Evolutionary conservation across 192 early-diverging fungal species (phyloP), one percentile per base, ranked within the genome.

Genomic region (Hyaloraphidium curvatum): DNA sequence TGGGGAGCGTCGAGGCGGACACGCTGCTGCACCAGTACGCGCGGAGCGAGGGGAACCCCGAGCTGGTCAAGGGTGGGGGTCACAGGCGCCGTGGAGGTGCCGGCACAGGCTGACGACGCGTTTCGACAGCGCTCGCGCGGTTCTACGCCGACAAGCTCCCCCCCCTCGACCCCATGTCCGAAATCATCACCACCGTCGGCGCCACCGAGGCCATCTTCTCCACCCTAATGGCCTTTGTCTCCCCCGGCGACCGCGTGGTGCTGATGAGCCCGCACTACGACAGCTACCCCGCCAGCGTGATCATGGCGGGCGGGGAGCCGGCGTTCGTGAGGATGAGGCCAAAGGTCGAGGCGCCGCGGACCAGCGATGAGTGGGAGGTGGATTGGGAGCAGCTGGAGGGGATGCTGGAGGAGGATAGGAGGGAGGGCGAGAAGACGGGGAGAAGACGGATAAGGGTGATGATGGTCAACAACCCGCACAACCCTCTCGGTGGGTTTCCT

Each of bases 261-360:
- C 65, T 88, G 50, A 90, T 97, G 77, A 87, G 91, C 67, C 92
- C 92, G 1, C 91, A 85, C 59, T 97, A 93, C 68, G 92, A 97
- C 62, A 82, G 82, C 69, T 97, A 97, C 61, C 67, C 67, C 25
- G 69, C 73, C 23, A 55, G 67, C 0, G 76, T 93, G 40, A 72
- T 70, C 9, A 82, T 96, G 73, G 83, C 84, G 25, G 89, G 89
- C 39, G 92, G 89, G 11, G 71, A 71, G 14, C 87, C 89, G 3
- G 82, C 88, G 1, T 83, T 81, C 50, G 85, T 90, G 5, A 82
- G 82, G n/a, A 73, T 97, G 55, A 66, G 77, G 11, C 67, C 70
- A 28, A 37, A 64, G 1, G 66, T 65, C 39, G 64, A 64, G 22
- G 65, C 65, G 33, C 54, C 59, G 22, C 28, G 57, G 7, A 81